Evolutionary conservation across 805 yeast species (phyloP).

Genomic region (Metschnikowia chrysomelidarum): DNA sequence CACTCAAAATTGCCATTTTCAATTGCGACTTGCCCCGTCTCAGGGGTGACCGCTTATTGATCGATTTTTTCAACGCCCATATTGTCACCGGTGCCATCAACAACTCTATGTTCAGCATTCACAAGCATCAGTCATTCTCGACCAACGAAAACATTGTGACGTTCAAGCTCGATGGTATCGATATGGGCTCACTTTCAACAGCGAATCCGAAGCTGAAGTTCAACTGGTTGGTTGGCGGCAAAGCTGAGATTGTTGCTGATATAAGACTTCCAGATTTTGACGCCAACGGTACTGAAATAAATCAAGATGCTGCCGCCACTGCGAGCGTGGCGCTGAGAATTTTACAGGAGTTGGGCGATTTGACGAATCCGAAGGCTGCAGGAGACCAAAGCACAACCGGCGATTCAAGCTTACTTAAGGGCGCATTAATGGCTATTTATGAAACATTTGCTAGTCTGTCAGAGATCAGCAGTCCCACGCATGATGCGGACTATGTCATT

Average conservation of each 20-base stretch:
- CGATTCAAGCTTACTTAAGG: conserved; percentile 31
- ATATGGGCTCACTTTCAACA: conserved; percentile 32
- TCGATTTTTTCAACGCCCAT: conserved; percentile 68
- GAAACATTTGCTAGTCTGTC: conserved; percentile 30
- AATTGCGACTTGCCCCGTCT: conserved; percentile 64
- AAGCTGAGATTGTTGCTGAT: conserved; percentile 63
- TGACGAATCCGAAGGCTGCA: conserved; percentile 7
- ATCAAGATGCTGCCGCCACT: conserved; percentile 18
- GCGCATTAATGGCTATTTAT: conserved; percentile 42
- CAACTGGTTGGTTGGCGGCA: conserved; percentile 72
- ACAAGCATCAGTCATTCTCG: conserved; percentile 60
- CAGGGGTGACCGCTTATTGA: conserved; percentile 53
- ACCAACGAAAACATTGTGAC: conserved; percentile 28
- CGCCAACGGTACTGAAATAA: conserved; percentile 26
- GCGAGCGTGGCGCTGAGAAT: conserved; percentile 28
- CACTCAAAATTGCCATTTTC: conserved; percentile 53
- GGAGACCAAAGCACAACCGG: neutral
- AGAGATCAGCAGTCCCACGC: conserved; percentile 10
- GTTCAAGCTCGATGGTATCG: conserved; percentile 42
- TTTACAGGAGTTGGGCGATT: conserved; percentile 24
- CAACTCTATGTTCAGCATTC: conserved; percentile 73
- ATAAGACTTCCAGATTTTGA: conserved; percentile 57
- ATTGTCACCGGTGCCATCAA: conserved; percentile 73
- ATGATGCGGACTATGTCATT: conserved; percentile 50
- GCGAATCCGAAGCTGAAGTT: conserved; percentile 44